These are phyloP conservation scores for Elaphomyces granulatus DNA, from an alignment of 495 filamentous ascomycete species.

Conservation along the genomic window DNA sequence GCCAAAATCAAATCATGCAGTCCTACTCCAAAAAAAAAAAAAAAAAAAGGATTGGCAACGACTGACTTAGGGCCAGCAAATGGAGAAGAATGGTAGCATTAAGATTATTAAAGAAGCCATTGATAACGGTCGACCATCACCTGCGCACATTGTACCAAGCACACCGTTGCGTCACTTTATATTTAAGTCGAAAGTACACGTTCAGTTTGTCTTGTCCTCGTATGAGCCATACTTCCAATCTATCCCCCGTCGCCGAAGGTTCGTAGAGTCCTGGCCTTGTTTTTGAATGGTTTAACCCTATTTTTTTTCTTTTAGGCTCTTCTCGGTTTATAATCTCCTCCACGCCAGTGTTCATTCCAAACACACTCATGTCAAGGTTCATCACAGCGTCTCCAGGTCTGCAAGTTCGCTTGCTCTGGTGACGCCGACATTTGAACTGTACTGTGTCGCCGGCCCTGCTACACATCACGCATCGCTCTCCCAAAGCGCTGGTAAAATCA, in stretches of 20 bases:
- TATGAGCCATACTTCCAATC: slow-evolving; percentile 57
- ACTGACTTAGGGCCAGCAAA: slow-evolving; percentile 29
- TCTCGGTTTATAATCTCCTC: slow-evolving; percentile 71
- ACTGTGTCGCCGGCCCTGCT: slow-evolving; percentile 75
- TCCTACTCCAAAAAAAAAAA: slow-evolving; percentile 3
- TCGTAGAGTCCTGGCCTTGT: slow-evolving; percentile 1
- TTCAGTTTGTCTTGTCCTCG: slow-evolving; percentile 87
- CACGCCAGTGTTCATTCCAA: slow-evolving; percentile 75
- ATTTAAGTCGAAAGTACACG: slow-evolving; percentile 84
- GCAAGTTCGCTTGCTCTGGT: slow-evolving; percentile 76
- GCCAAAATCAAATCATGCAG: too few relatives aligned
- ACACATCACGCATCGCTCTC: slow-evolving; percentile 64
- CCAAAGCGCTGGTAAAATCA: slow-evolving; percentile 71
- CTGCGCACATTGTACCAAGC: slow-evolving; percentile 63
- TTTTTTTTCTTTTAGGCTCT: slow-evolving; percentile 34
- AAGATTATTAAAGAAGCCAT: slow-evolving; percentile 60
- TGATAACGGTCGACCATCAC: slow-evolving; percentile 49
- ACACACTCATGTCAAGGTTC: slow-evolving; percentile 68
- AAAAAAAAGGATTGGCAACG: slow-evolving; percentile 1
- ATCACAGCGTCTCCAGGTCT: slow-evolving; percentile 60
- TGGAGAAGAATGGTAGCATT: slow-evolving; percentile 63
- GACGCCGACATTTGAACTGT: slow-evolving; percentile 82
- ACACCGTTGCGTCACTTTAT: slow-evolving; percentile 78
- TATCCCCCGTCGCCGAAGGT: slow-evolving; percentile 51
- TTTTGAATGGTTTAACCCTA: not conserved